Conservation (phyloP, 2,329 filamentous ascomycete species). For the Coniella lustricola region DNA sequence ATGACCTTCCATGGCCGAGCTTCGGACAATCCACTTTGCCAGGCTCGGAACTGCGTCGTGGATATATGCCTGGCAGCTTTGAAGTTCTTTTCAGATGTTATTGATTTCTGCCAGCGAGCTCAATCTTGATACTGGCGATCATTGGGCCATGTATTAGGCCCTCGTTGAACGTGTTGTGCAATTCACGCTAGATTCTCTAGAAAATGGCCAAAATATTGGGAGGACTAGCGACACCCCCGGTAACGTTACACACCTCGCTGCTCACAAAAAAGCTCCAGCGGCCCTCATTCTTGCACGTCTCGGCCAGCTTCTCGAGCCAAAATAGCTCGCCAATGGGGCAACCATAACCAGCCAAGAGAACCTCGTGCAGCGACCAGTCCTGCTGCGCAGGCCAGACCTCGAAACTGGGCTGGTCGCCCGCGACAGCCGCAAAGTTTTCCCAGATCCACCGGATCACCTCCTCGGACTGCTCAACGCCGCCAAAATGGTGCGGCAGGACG, state of each 20-base stretch:
- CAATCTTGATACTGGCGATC: too few relatives aligned
- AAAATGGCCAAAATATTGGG: constrained; percentile 16
- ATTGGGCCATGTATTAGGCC: too few relatives aligned
- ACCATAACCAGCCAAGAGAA: constrained; percentile 41
- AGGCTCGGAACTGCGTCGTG: too few relatives aligned
- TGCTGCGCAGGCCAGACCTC: constrained; percentile 29
- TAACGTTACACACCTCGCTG: constrained; percentile 40
- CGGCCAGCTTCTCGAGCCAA: constrained; percentile 37
- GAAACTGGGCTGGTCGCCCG: constrained; percentile 36
- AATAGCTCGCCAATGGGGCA: constrained; percentile 45
- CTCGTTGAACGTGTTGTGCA: too few relatives aligned
- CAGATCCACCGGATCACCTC: constrained; percentile 36
- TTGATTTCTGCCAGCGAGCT: too few relatives aligned
- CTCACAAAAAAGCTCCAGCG: constrained; percentile 41
- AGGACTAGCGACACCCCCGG: constrained; percentile 27
- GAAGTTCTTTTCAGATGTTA: too few relatives aligned
- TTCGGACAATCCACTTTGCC: too few relatives aligned
- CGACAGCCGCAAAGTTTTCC: constrained; percentile 35
- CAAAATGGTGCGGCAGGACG: constrained; percentile 33
- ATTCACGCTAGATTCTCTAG: background rate
- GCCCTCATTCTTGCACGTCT: constrained; percentile 28
- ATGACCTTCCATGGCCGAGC: too few relatives aligned
- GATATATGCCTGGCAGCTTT: too few relatives aligned
- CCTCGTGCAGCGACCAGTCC: constrained; percentile 32
- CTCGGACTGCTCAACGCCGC: constrained; percentile 40